phyloP scores from a whole-genome alignment of 2,329 filamentous ascomycete species.

The Colletotrichum aenigma region DNA sequence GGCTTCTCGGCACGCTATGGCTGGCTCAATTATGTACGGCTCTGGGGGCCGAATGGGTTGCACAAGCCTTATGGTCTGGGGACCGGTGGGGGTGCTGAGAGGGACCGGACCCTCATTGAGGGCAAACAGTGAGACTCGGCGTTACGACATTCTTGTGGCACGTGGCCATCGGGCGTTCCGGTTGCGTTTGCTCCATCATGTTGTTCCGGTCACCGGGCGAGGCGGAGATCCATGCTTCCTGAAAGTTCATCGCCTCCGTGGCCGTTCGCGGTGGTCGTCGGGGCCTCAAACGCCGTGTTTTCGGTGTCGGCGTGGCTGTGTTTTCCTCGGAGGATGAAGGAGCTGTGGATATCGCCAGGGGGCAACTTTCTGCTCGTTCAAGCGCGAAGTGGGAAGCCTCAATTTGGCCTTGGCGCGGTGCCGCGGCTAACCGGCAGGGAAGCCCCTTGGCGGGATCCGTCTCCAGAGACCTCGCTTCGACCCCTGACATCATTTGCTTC shows the following conservation, averaged over 20 bases:
- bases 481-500: background rate
- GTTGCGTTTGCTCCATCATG: background rate
- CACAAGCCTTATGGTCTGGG: slow-evolving; percentile 6
- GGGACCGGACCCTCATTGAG: background rate
- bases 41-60: background rate
- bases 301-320: slow-evolving; percentile 14
- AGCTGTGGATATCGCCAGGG: background rate
- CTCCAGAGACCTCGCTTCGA: background rate
- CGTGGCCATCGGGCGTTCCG: slow-evolving; percentile 5
- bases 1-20: slow-evolving; percentile 5
- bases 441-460: slow-evolving; percentile 7
- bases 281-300: background rate
- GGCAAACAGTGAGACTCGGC: background rate
- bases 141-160: background rate
- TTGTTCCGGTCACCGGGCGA: background rate
- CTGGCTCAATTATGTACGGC: background rate
- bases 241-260: background rate
- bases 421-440: slow-evolving; percentile 2
- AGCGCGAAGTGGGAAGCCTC: background rate
- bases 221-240: background rate
- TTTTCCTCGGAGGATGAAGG: background rate
- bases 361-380: background rate
- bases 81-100: background rate
- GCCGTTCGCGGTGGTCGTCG: background rate
- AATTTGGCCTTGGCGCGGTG: background rate